A percentile compares a stretch with the other conserved stretches of the same genome.
phyloP scores from a whole-genome alignment of 192 early-diverging fungal genomes.

The Funneliformis geosporum region DNA sequence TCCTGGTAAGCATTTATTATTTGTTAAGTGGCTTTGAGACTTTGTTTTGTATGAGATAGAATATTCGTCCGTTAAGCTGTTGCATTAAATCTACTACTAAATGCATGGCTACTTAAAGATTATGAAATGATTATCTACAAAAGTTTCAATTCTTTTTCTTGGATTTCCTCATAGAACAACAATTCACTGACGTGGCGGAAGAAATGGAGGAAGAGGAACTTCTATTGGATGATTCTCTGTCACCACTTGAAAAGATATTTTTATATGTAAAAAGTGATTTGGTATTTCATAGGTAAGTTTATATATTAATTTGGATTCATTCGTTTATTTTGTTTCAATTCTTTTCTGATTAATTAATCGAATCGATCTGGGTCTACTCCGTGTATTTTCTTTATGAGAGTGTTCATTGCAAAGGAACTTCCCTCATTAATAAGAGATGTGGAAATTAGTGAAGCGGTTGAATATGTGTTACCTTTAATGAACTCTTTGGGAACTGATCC shows the following conservation, averaged over 20 bases:
- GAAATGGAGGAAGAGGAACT: constrained; percentile 41
- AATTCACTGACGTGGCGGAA: constrained; percentile 15
- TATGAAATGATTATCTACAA: background rate
- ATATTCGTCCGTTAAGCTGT: background rate
- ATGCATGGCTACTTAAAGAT: background rate
- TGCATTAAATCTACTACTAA: background rate
- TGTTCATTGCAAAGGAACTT: constrained; percentile 46
- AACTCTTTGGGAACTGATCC: constrained; percentile 40
- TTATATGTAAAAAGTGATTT: constrained; percentile 39
- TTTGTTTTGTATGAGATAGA: background rate
- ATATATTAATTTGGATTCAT: background rate
- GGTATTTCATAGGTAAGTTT: constrained; percentile 41
- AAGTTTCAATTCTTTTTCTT: constrained; percentile 13
- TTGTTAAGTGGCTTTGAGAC: background rate
- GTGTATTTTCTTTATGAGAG: constrained; percentile 38
- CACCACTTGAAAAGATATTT: constrained; percentile 42
- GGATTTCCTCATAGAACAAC: constrained; percentile 18
- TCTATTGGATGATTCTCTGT: constrained; percentile 36
- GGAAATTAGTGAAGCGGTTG: constrained; percentile 41
- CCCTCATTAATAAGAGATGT: constrained; percentile 40
- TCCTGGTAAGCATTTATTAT: constrained; percentile 1
- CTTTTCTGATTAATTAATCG: background rate
- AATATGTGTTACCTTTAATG: constrained; percentile 42
- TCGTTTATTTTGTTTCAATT: background rate
- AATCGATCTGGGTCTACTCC: background rate